phyloP scores from a whole-genome alignment of 495 filamentous ascomycete species.

The Aspergillus bridgeri region DNA sequence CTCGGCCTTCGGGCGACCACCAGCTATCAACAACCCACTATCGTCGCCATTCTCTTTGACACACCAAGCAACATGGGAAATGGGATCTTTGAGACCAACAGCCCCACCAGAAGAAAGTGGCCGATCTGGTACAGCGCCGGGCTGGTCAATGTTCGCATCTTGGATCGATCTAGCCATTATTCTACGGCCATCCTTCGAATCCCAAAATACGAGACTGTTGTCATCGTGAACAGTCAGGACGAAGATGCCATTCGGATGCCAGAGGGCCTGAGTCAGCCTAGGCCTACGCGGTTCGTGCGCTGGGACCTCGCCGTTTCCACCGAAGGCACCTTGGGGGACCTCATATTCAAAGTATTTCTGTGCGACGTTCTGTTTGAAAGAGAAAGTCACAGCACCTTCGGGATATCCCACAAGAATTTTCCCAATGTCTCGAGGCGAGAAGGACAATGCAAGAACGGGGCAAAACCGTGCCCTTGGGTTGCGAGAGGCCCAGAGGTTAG shows the following conservation, averaged over 20 bases:
- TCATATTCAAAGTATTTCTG: slow-evolving; percentile 80
- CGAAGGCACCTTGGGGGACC: slow-evolving; percentile 76
- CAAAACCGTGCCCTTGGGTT: slow-evolving; percentile 53
- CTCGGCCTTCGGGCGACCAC: slow-evolving; percentile 63
- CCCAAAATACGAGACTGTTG: slow-evolving; percentile 88
- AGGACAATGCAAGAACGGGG: slow-evolving; percentile 68
- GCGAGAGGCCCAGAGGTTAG: slow-evolving; percentile 76
- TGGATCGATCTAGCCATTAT: slow-evolving; percentile 79
- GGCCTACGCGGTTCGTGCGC: slow-evolving; percentile 58
- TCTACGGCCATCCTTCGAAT: slow-evolving; percentile 83
- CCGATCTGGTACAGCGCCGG: slow-evolving; percentile 44
- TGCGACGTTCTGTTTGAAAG: slow-evolving; percentile 82
- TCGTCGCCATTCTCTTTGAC: slow-evolving; percentile 89
- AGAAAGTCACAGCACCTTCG: slow-evolving; percentile 82
- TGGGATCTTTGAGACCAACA: slow-evolving; percentile 62
- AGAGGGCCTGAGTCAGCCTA: slow-evolving; percentile 70
- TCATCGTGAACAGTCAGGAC: slow-evolving; percentile 86
- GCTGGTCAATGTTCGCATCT: slow-evolving; percentile 64
- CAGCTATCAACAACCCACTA: slow-evolving; percentile 82
- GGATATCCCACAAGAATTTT: slow-evolving; percentile 83
- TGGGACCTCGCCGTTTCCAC: slow-evolving; percentile 66
- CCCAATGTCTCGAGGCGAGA: slow-evolving; percentile 93
- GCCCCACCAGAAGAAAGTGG: slow-evolving; percentile 36
- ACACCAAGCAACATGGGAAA: slow-evolving; percentile 82
- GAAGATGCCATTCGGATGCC: slow-evolving; percentile 96